Evolutionary conservation across 2,329 filamentous ascomycete genomes (phyloP), one percentile per base, ranked within the genome.

Genomic region (Curvularia eragrostidis): DNA sequence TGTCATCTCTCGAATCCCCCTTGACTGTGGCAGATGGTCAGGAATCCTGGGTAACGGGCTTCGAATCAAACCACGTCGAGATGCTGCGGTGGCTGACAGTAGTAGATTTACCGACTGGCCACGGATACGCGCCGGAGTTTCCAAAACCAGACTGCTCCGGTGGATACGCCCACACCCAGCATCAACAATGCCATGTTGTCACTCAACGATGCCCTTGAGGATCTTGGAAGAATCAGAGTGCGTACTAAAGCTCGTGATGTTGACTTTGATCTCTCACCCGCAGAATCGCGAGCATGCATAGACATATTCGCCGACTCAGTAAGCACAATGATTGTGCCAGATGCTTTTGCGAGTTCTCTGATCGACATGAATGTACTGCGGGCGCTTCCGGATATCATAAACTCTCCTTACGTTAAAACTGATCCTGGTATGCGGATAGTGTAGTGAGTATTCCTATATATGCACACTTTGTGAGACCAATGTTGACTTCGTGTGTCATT

Each of bases 81-180:
- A 18, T 26, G 5, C 26, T 4, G 15, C n/a, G 18, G 21, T 26
- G 34, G 38, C 54, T 57, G 34, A 57, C 32, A n/a, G 18, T 13
- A 7, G 42, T 70, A 70, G 71, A 67, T 74, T 9, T 73, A 68
- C 53, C 70, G 61, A 8, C 58, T 73, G 54, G 71, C 70, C 9
- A 70, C 52, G 9, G 65, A 72, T 41, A 62, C 67, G 2, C 64
- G 59, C 32, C 63, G 58, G 12, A 68, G 61, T 41, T 72, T 74
- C 23, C 66, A 72, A 38, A 51, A 42, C 21, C 63, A 68, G 30
- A 49, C 59, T 4, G 64, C 69, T 2, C 68, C 69, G 23, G 59
- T 62, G 21, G 52, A 48, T 43, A 68, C 69, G 8, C 65, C 70
- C 36, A 61, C 52, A 15, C 59, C 59, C 18, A 62, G 50, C 19